These are phyloP conservation scores for Iris macrosiphon DNA, from an alignment of 106 monocot genomes.

Conservation along the genomic window DNA sequence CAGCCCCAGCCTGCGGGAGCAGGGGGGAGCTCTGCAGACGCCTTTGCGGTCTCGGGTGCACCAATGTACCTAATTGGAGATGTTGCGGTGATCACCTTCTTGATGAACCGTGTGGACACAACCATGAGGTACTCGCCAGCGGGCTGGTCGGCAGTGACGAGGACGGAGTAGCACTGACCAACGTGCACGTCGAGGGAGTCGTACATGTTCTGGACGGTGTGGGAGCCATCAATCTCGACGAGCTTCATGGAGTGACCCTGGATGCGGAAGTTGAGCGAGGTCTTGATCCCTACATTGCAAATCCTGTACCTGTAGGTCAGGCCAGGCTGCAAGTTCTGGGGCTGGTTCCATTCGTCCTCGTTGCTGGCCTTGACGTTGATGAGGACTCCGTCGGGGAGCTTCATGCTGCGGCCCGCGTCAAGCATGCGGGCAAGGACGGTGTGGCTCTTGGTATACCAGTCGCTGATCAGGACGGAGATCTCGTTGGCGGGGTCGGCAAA, in stretches of 20 bases:
- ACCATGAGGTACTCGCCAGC: constrained; percentile 37
- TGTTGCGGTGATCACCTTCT: constrained; percentile 15
- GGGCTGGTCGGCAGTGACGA: constrained; percentile 31
- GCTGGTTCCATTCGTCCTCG: constrained; percentile 6
- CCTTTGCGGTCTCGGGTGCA: constrained; percentile 11
- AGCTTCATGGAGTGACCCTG: constrained; percentile 36
- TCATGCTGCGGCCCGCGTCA: constrained; percentile 17
- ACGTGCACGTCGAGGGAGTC: constrained; percentile 45
- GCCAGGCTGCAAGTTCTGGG: constrained; percentile 17
- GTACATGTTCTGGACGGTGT: constrained; percentile 38
- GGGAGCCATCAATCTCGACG: constrained; percentile 45
- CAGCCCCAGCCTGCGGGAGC: constrained; percentile 25
- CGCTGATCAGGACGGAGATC: constrained; percentile 42
- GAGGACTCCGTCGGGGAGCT: constrained; percentile 15
- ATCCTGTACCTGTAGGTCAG: constrained; percentile 26
- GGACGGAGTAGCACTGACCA: constrained; percentile 47
- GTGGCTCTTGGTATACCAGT: constrained; percentile 39
- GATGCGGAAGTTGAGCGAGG: constrained; percentile 47
- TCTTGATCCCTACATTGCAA: constrained; percentile 45
- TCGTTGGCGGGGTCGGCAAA: constrained; percentile 38
- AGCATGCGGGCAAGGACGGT: constrained; percentile 6
- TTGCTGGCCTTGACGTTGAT: constrained; percentile 15
- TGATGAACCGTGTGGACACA: constrained; percentile 33
- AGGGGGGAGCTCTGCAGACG: constrained; percentile 7
- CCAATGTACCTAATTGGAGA: constrained; percentile 25